Evolutionary conservation across 371 early-diverging fungal genomes (phyloP).

Genomic region (Batkoa obscura): DNA sequence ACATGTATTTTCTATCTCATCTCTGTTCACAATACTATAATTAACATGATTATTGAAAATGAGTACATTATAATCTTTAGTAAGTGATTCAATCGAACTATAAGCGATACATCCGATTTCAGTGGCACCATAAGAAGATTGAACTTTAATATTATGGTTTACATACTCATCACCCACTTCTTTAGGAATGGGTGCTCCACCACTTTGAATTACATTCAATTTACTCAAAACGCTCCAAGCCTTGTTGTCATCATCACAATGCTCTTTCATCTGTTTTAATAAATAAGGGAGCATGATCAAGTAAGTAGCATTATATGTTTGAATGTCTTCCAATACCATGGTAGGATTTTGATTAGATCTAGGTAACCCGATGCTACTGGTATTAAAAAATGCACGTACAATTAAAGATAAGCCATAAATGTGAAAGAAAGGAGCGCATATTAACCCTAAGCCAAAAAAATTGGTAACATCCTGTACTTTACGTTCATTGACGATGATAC

Average conservation of each 20-base stretch:
- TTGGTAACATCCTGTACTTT: background rate
- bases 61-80: background rate
- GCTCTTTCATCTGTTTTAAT: constrained; percentile 2
- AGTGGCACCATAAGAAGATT: background rate
- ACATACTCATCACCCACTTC: background rate
- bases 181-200: background rate
- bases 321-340: background rate
- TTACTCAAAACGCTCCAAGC: background rate
- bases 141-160: background rate
- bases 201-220: background rate
- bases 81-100: background rate
- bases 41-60: background rate
- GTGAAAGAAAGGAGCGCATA: background rate
- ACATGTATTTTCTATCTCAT: background rate
- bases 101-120: background rate
- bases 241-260: background rate
- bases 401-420: background rate
- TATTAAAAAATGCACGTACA: background rate
- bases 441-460: background rate
- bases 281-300: background rate
- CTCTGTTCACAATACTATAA: background rate
- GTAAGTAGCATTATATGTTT: background rate
- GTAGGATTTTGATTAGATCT: background rate
- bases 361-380: background rate
- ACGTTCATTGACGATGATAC: background rate